Evolutionary conservation across 2,329 filamentous ascomycete species (phyloP).

Genomic region (Venturia aucupariae): DNA sequence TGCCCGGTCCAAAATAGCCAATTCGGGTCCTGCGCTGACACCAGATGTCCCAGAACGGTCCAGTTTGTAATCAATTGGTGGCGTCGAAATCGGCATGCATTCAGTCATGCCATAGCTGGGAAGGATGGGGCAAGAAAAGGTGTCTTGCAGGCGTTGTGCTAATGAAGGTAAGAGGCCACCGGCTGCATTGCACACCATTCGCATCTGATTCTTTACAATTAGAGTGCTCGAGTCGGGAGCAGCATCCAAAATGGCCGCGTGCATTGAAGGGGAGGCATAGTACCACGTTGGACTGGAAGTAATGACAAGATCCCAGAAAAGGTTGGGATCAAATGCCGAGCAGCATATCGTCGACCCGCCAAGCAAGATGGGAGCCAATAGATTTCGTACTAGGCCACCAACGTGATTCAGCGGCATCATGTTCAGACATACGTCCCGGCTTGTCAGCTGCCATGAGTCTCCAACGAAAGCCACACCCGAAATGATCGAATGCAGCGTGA

Average conservation of each 20-base stretch:
- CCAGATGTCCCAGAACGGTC: conserved; percentile 47
- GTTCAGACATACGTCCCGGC: conserved; percentile 44
- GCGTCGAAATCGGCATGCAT: conserved; percentile 50
- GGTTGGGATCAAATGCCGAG: conserved; percentile 43
- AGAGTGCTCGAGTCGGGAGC: conserved; percentile 13
- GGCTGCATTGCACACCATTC: conserved; percentile 48
- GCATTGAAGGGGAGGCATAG: conserved; percentile 50
- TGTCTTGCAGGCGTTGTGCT: conserved; percentile 39
- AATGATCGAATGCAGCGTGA: conserved; percentile 42
- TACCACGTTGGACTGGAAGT: conserved; percentile 45
- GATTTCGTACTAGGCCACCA: conserved; percentile 45
- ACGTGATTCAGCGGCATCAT: conserved; percentile 51
- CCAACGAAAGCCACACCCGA: conserved; percentile 44
- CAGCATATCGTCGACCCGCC: conserved; percentile 48
- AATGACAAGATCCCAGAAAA: conserved; percentile 48
- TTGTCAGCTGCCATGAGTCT: conserved; percentile 43
- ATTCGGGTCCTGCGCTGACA: conserved; percentile 42
- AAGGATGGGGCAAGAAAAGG: conserved; percentile 43
- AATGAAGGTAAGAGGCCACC: conserved; percentile 45
- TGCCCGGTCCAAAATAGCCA: conserved; percentile 40
- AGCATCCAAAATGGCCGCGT: conserved; percentile 44
- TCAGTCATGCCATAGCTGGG: conserved; percentile 53
- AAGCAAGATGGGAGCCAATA: conserved; percentile 46
- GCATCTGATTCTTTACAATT: conserved; percentile 33
- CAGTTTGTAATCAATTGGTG: conserved; percentile 43